These are phyloP conservation scores for Xenoacremonium recifei DNA, from an alignment of 2,329 filamentous ascomycete genomes.

Conservation along the genomic window DNA sequence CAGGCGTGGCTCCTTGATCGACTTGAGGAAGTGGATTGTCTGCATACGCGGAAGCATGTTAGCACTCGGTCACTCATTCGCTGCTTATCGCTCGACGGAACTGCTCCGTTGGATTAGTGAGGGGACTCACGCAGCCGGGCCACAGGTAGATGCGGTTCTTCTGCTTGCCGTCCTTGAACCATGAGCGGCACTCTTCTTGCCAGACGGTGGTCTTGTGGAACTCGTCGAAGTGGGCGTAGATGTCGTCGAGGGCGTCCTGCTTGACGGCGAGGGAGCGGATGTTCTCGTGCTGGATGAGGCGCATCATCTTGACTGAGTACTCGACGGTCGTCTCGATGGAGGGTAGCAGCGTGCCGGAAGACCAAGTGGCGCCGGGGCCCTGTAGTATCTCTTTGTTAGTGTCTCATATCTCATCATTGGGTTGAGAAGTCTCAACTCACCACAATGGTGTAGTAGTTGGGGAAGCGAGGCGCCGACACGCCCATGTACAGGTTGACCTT, in stretches of 20 bases:
- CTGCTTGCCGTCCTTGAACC: conserved; percentile 34
- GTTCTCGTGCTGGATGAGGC: conserved; percentile 35
- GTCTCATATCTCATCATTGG: too few relatives aligned
- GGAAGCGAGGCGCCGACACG: conserved; percentile 43
- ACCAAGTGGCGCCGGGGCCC: conserved; percentile 41
- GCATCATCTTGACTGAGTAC: conserved; percentile 37
- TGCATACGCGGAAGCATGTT: conserved; percentile 6
- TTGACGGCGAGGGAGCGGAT: conserved; percentile 34
- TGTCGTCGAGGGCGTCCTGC: conserved; percentile 32
- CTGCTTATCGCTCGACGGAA: too few relatives aligned
- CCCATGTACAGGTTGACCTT: conserved; percentile 44
- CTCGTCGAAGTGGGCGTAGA: conserved; percentile 31
- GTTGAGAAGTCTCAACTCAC: too few relatives aligned
- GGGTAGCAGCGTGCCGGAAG: conserved; percentile 41
- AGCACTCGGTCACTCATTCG: too few relatives aligned
- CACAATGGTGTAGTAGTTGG: conserved; percentile 41
- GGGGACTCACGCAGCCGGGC: conserved; percentile 30
- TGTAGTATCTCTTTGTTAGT: too few relatives aligned
- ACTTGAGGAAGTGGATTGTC: conserved; percentile 37
- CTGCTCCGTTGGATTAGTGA: background rate
- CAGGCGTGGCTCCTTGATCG: conserved; percentile 33
- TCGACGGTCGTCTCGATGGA: conserved; percentile 43
- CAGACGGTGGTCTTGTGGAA: conserved; percentile 35
- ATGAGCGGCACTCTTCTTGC: conserved; percentile 31
- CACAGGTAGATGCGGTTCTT: conserved; percentile 33